Conservation (phyloP, 202 grass and related monocot genomes). For the Schoenoplectus triqueter region DNA sequence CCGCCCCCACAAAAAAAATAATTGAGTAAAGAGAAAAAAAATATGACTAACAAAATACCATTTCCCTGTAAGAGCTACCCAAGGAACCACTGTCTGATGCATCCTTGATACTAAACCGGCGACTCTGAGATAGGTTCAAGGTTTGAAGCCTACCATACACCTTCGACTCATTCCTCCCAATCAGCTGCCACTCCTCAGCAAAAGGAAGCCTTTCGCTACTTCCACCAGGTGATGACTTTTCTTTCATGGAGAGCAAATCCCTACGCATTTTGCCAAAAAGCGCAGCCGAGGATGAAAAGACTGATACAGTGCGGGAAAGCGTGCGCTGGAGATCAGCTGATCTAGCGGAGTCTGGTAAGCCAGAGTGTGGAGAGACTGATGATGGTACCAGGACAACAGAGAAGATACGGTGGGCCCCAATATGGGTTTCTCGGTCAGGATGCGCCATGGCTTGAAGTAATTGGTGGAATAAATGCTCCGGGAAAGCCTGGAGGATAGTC, state of each 20-base stretch:
- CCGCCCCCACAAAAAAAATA: neutral
- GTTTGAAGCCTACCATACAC: conserved; percentile 55
- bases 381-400: conserved; percentile 95
- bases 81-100: conserved; percentile 45
- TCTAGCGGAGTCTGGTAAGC: conserved; percentile 44
- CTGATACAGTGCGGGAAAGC: conserved; percentile 78
- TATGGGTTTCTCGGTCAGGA: conserved; percentile 80
- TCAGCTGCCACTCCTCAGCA: conserved; percentile 53
- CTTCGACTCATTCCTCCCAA: conserved; percentile 50
- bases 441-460: conserved; percentile 83
- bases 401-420: conserved; percentile 83
- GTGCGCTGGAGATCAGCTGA: conserved; percentile 65
- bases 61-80: conserved; percentile 48
- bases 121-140: conserved; percentile 45
- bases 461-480: conserved; percentile 94
- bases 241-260: conserved; percentile 65
- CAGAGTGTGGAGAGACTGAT: conserved; percentile 70
- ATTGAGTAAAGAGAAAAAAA: neutral
- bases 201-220: conserved; percentile 53
- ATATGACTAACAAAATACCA: conserved; percentile 45
- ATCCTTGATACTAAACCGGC: conserved; percentile 43
- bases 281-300: conserved; percentile 97
- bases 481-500: conserved; percentile 61
- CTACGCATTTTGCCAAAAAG: conserved; percentile 92
- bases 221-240: conserved; percentile 45